Evolutionary conservation across 225 moss, liverwort and hornwort genomes (phyloP).

Genomic region (Climacium dendroides): DNA sequence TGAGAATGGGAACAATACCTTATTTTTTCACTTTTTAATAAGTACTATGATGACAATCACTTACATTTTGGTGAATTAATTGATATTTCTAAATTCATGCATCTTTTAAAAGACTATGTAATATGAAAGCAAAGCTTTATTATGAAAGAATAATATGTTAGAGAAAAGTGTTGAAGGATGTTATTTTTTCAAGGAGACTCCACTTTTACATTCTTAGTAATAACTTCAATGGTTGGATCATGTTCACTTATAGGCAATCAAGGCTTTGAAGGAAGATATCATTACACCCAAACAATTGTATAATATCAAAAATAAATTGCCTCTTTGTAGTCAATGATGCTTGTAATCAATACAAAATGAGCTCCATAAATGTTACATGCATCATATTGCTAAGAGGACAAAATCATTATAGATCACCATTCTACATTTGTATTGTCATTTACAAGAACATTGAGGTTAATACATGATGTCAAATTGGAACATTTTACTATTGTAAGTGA

Average conservation of each 20-base stretch:
- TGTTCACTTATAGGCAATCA: background rate
- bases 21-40: background rate
- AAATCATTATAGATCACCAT: too few species aligned
- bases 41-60: background rate
- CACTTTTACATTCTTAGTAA: background rate
- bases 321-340: background rate
- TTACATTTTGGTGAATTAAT: background rate
- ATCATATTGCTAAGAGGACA: background rate
- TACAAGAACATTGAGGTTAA: background rate
- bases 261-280: background rate
- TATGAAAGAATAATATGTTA: background rate
- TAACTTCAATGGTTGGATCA: background rate
- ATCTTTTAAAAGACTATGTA: background rate
- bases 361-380: background rate
- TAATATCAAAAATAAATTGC: background rate
- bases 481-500: background rate
- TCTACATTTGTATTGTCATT: background rate
- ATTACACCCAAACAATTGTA: background rate
- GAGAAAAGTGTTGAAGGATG: background rate
- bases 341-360: background rate
- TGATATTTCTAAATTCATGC: background rate
- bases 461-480: background rate
- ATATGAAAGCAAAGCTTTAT: background rate
- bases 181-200: background rate
- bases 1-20: background rate